A percentile compares a stretch with the other conserved stretches of the same genome.
Evolutionary conservation across 2,329 filamentous ascomycete genomes (phyloP).

Genomic region (Fulvia fulva): DNA sequence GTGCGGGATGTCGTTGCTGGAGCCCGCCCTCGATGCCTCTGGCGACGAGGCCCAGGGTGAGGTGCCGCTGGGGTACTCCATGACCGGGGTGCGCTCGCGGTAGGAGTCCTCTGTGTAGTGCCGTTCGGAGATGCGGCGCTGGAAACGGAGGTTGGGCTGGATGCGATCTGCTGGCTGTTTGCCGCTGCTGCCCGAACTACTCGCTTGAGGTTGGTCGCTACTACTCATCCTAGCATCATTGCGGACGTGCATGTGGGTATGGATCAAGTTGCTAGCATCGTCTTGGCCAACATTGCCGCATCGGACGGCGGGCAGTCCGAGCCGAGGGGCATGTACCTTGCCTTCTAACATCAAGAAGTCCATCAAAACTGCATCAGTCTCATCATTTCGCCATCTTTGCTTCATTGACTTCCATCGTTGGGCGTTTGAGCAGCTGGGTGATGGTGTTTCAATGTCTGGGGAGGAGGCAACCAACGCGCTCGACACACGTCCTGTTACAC

Average conservation of each 20-base stretch:
- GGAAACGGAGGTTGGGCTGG: slow-evolving; percentile 31
- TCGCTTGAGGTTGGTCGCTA: no score
- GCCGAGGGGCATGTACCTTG: neutral
- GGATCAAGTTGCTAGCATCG: neutral
- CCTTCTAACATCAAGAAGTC: neutral
- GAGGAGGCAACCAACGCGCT: slow-evolving; percentile 13
- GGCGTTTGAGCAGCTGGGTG: slow-evolving; percentile 4
- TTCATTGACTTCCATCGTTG: neutral
- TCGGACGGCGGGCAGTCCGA: no score
- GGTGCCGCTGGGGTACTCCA: slow-evolving; percentile 63
- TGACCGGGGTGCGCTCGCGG: slow-evolving; percentile 36
- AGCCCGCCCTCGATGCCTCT: slow-evolving; percentile 47
- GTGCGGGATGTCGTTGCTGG: slow-evolving; percentile 38
- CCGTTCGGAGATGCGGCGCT: slow-evolving; percentile 34
- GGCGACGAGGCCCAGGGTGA: slow-evolving; percentile 64
- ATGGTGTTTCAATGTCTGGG: slow-evolving; percentile 22
- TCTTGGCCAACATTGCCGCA: no score
- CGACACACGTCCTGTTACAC: neutral
- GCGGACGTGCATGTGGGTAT: neutral
- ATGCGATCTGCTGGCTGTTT: slow-evolving; percentile 16
- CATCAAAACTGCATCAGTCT: neutral
- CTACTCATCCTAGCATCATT: neutral
- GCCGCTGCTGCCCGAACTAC: slow-evolving; percentile 14
- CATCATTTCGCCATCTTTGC: neutral
- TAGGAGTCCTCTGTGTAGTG: slow-evolving; percentile 32